These are phyloP conservation scores for Mortierella sp. DNA, from an alignment of 371 early-diverging fungal species.

Conservation along the genomic window DNA sequence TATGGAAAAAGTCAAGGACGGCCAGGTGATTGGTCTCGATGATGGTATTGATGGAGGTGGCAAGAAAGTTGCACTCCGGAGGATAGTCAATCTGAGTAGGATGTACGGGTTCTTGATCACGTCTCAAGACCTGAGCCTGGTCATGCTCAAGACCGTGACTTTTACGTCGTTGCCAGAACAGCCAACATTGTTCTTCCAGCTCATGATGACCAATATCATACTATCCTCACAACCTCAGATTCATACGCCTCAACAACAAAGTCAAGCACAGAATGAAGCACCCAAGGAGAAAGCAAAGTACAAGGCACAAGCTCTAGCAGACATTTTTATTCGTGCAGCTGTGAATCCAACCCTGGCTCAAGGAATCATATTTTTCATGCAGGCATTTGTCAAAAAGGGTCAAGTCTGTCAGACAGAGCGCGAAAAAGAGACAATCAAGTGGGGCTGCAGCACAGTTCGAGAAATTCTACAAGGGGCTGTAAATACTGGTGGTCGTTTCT, in stretches of 20 bases:
- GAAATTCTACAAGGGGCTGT: conserved; percentile 66
- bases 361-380: conserved; percentile 80
- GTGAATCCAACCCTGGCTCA: conserved; percentile 76
- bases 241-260: conserved; percentile 28
- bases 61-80: conserved; percentile 67
- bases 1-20: conserved; percentile 65
- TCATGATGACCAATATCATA: conserved; percentile 68
- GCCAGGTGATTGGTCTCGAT: conserved; percentile 40
- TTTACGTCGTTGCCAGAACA: conserved; percentile 76
- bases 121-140: conserved; percentile 71
- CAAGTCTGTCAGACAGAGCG: conserved; percentile 61
- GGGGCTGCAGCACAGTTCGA: conserved; percentile 74
- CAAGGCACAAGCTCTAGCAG: conserved; percentile 65
- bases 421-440: conserved; percentile 68
- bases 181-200: conserved; percentile 76
- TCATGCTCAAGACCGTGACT: conserved; percentile 78
- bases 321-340: conserved; percentile 70
- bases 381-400: conserved; percentile 68
- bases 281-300: conserved; percentile 47
- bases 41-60: conserved; percentile 21
- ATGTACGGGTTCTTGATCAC: conserved; percentile 78
- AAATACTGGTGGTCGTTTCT: conserved; percentile 56
- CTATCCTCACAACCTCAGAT: conserved; percentile 46
- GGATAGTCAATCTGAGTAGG: conserved; percentile 79
- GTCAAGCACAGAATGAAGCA: conserved; percentile 16